A percentile compares a stretch with the other conserved stretches of the same genome.
Evolutionary conservation across 108 stramenopile genomes (phyloP).

Genomic region (Asterionellopsis glacialis): DNA sequence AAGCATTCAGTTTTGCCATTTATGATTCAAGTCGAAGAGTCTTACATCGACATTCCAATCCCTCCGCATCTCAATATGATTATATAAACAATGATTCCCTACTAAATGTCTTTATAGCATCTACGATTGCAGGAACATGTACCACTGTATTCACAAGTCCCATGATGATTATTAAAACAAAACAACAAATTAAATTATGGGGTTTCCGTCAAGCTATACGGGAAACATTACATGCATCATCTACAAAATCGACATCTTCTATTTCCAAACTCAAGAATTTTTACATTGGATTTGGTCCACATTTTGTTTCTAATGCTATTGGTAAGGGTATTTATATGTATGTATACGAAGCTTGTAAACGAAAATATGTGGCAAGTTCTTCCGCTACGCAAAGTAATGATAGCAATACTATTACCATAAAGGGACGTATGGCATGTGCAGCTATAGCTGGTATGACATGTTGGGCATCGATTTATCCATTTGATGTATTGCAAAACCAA

Average conservation of each 20-base stretch:
- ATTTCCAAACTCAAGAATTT: constrained; percentile 20
- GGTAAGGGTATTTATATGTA: constrained; percentile 56
- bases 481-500: constrained; percentile 53
- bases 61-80: constrained; percentile 12
- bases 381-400: too few species aligned
- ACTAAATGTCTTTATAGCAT: constrained; percentile 49
- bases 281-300: constrained; percentile 53
- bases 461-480: constrained; percentile 72
- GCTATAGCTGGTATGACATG: constrained; percentile 60
- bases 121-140: constrained; percentile 40
- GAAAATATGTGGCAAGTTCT: constrained; percentile 11
- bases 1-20: constrained; percentile 64
- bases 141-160: constrained; percentile 50
- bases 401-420: constrained; percentile 10
- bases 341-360: constrained; percentile 60
- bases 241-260: neutral
- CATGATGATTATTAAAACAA: constrained; percentile 59
- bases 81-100: constrained; percentile 57
- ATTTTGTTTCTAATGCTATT: constrained; percentile 50
- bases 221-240: constrained; percentile 20
- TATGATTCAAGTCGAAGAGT: constrained; percentile 62
- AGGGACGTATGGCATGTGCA: constrained; percentile 63
- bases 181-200: constrained; percentile 62
- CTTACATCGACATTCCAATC: constrained; percentile 24
- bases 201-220: constrained; percentile 42